Percentiles rank a stretch among this genome's conserved stretches.
phyloP scores from a whole-genome alignment of 352 stramenopile genomes.

The Pythium sp. region DNA sequence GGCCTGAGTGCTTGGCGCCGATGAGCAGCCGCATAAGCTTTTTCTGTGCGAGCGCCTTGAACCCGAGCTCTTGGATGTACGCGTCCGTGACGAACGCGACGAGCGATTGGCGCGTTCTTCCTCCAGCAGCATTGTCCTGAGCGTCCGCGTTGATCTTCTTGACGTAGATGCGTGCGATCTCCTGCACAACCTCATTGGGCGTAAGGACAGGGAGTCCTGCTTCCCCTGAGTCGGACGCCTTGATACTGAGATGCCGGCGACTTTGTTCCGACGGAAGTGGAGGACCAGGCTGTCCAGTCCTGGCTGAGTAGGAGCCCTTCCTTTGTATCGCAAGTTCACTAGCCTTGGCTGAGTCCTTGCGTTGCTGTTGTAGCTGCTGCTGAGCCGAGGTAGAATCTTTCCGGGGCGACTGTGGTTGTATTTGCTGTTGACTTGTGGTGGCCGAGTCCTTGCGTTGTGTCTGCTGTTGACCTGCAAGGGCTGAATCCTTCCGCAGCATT shows the following conservation, averaged over 20 bases:
- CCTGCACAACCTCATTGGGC: slow-evolving; percentile 36
- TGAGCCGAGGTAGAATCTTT: neutral
- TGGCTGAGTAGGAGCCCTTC: too few species aligned
- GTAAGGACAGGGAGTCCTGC: slow-evolving; percentile 9
- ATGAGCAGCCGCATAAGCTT: slow-evolving; percentile 50
- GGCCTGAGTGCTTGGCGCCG: slow-evolving; percentile 36
- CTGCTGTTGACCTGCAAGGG: neutral
- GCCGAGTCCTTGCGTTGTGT: slow-evolving; percentile 8
- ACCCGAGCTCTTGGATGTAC: slow-evolving; percentile 67
- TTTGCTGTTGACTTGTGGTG: neutral
- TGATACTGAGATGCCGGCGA: neutral
- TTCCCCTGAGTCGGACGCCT: neutral
- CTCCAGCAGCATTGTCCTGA: slow-evolving; percentile 24
- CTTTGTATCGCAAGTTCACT: neutral
- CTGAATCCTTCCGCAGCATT: neutral
- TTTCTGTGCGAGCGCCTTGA: slow-evolving; percentile 50
- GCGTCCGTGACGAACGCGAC: slow-evolving; percentile 52
- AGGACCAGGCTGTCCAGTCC: too few species aligned
- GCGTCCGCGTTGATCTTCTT: slow-evolving; percentile 52
- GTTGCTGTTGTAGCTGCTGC: neutral
- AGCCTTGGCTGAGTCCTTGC: neutral
- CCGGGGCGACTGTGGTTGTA: neutral
- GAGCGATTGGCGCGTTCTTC: slow-evolving; percentile 39
- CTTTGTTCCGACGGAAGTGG: neutral
- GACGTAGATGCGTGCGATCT: slow-evolving; percentile 63